phyloP scores from a whole-genome alignment of 2,329 filamentous ascomycete genomes.

The Cytospora chrysosperma region DNA sequence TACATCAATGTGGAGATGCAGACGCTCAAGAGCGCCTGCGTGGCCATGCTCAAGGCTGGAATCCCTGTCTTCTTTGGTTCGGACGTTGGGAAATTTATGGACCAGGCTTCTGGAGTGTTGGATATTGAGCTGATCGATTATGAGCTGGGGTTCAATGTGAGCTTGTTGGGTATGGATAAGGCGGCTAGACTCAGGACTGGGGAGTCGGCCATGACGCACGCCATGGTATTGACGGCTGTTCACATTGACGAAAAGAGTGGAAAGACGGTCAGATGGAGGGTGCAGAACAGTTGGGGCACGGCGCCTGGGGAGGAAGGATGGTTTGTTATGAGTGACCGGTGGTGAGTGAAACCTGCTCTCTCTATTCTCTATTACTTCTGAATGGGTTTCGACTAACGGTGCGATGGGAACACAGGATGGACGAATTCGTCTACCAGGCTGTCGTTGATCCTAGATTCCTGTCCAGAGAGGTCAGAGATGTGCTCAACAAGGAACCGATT shows the following conservation, averaged over 20 bases:
- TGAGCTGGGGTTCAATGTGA: constrained; percentile 78
- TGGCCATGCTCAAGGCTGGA: constrained; percentile 75
- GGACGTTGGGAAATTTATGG: constrained; percentile 82
- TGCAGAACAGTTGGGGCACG: constrained; percentile 83
- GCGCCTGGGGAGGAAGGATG: constrained; percentile 72
- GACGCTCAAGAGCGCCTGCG: constrained; percentile 69
- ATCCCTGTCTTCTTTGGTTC: constrained; percentile 85
- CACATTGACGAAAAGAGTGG: constrained; percentile 66
- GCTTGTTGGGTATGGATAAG: constrained; percentile 72
- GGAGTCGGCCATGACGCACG: constrained; percentile 85
- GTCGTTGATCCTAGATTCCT: constrained; percentile 75
- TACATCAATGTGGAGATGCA: constrained; percentile 81
- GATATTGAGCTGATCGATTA: constrained; percentile 76
- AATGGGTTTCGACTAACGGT: neutral
- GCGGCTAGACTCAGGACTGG: constrained; percentile 70
- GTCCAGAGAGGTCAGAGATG: constrained; percentile 63
- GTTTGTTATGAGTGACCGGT: constrained; percentile 84
- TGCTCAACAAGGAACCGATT: constrained; percentile 68
- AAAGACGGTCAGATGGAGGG: constrained; percentile 73
- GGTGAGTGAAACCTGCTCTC: constrained; percentile 37
- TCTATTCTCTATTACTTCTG: too few relatives aligned
- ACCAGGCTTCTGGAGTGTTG: constrained; percentile 70
- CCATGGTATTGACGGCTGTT: constrained; percentile 87
- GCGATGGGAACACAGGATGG: constrained; percentile 45
- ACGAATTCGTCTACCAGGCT: constrained; percentile 81